Base-by-base conservation (phyloP, 257 asterid species). In the Linderniella brevidens region DNA sequence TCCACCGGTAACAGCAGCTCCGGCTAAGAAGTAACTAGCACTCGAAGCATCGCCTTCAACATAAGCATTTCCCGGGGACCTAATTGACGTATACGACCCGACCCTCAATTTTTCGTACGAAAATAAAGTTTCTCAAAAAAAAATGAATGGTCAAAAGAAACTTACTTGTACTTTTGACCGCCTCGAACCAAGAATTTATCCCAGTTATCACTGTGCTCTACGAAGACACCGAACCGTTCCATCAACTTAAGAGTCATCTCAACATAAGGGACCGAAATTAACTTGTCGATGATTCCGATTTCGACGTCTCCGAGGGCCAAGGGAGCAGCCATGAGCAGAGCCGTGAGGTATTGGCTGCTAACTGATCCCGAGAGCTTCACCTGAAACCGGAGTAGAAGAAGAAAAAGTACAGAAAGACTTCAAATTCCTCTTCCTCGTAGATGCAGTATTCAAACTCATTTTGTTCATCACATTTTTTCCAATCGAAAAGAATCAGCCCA, bases 1-100 rank as follows among this genome's bases (percentile, higher is more conserved):
- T 62, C 99, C 99, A 55, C 96, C 94, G 0, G 94, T 90, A 58
- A 81, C 63, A 52, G 99, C 96, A 44, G 99, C 99, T 53, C 99
- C 99, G 29, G 94, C 99, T 76, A 90, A 74, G 76, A 90, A 90
- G 79, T 90, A 90, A 64, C 99, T 90, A 57, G 99, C 96, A 51
- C 96, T 90, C 14, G 96, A 90, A 57, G 99, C 99, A 63, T 90
- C 99, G 50, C 96, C 99, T 79, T 90, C 99, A 9, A 90, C 99
- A 39, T 66, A 85, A 46, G 93, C 86, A 40, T 85, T 90, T 54
- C 96, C 99, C 15, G 96, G 99, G 49, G 99, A 90, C 67, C 99
- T 90, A 52, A 42, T 47, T 41, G 32, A 37, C 41, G 47, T 25
- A 17, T 5, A 36, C n/a, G n/a, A n/a, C 49, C 11, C 7, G 38